Evolutionary conservation across 192 early-diverging fungal species (phyloP).

Genomic region (Coemansia sp.): DNA sequence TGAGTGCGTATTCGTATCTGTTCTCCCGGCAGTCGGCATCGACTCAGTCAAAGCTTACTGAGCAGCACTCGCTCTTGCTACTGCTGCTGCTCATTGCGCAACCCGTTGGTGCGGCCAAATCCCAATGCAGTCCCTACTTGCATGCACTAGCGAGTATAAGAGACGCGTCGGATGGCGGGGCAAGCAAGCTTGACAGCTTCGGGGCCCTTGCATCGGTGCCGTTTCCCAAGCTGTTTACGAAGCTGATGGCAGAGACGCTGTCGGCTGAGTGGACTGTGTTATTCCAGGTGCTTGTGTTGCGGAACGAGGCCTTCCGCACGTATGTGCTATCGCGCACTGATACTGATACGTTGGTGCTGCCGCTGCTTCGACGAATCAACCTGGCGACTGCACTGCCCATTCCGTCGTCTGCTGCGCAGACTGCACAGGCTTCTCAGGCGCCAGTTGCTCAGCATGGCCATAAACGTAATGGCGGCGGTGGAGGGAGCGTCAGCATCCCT

Average conservation of each 20-base stretch:
- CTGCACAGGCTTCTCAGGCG: not conserved
- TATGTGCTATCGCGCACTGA: constrained; percentile 49
- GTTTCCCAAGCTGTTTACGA: constrained; percentile 41
- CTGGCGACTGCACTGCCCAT: constrained; percentile 35
- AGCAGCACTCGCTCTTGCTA: constrained; percentile 41
- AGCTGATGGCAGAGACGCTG: constrained; percentile 19
- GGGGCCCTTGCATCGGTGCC: constrained; percentile 16
- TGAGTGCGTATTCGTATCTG: constrained; percentile 48
- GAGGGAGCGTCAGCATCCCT: not conserved
- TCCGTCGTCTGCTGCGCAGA: constrained; percentile 15
- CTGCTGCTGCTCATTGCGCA: constrained; percentile 36
- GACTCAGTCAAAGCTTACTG: constrained; percentile 15
- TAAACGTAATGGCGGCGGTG: constrained; percentile 1
- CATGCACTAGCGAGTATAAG: constrained; percentile 15
- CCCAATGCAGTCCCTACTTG: constrained; percentile 24
- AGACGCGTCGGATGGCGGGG: constrained; percentile 19
- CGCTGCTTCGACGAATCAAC: constrained; percentile 31
- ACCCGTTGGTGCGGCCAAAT: not conserved
- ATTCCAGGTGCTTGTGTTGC: constrained; percentile 31
- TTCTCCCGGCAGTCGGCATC: constrained; percentile 32
- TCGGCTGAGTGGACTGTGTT: constrained; percentile 34
- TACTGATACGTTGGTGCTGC: constrained; percentile 40
- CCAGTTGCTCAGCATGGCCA: not conserved
- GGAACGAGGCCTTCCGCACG: constrained; percentile 41
- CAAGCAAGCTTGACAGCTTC: constrained; percentile 3